Percentiles rank a stretch among this genome's conserved stretches.
Conservation (phyloP, 495 filamentous ascomycete genomes). For the Hypomontagnella monticulosa region DNA sequence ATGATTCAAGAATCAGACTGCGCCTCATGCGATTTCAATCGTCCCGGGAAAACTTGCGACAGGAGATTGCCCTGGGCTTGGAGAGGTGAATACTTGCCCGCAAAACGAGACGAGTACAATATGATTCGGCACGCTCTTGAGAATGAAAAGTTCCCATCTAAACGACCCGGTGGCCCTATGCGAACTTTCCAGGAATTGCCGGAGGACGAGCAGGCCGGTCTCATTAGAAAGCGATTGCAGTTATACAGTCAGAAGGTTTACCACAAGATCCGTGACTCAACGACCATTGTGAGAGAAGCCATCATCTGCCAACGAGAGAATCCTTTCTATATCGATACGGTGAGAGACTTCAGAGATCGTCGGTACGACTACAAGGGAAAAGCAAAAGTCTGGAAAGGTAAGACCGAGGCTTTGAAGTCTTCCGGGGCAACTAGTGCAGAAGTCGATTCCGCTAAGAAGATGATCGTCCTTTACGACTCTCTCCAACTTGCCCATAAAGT, state of each 20-base stretch:
- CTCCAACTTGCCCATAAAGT: constrained; percentile 97
- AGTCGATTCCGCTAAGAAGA: constrained; percentile 95
- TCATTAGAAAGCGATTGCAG: constrained; percentile 87
- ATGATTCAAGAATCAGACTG: constrained; percentile 97
- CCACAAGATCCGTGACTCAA: constrained; percentile 97
- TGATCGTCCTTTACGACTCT: constrained; percentile 96
- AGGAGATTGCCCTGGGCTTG: constrained; percentile 95
- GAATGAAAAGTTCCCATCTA: constrained; percentile 89
- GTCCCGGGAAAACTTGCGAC: constrained; percentile 97
- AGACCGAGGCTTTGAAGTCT: constrained; percentile 84
- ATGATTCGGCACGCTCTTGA: constrained; percentile 96
- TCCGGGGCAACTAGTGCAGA: constrained; percentile 79
- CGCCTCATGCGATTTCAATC: constrained; percentile 97
- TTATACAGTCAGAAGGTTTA: constrained; percentile 99
- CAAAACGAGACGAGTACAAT: constrained; percentile 97
- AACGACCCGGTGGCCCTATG: constrained; percentile 71
- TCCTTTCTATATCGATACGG: constrained; percentile 97
- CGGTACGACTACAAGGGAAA: constrained; percentile 98
- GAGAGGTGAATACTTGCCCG: constrained; percentile 97
- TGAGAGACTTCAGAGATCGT: constrained; percentile 93
- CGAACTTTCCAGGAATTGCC: constrained; percentile 83
- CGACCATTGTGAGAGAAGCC: constrained; percentile 91
- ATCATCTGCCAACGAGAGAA: constrained; percentile 99
- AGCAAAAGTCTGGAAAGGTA: constrained; percentile 98
- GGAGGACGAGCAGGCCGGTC: constrained; percentile 80